These are phyloP conservation scores for Bothriochloa decipiens DNA, from an alignment of 176 grass and related monocot genomes.

Conservation along the genomic window DNA sequence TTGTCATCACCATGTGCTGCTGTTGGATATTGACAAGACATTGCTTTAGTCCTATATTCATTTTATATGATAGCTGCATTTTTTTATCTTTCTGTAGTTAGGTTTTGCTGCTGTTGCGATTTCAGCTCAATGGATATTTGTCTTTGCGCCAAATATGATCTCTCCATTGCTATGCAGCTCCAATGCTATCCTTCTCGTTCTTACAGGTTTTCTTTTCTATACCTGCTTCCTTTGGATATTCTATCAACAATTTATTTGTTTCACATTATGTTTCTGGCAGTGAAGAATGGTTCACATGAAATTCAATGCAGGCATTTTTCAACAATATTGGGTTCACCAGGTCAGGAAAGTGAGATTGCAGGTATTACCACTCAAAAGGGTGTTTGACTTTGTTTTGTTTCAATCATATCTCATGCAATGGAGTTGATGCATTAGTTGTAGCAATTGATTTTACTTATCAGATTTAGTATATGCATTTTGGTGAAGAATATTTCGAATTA, in stretches of 20 bases:
- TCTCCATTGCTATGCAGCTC: slow-evolving; percentile 84
- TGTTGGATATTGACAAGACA: neutral
- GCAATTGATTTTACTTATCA: neutral
- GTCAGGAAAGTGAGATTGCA: slow-evolving; percentile 98
- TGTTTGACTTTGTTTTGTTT: slow-evolving; percentile 22
- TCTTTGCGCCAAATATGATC: slow-evolving; percentile 66
- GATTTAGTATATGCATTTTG: neutral
- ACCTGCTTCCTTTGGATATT: slow-evolving; percentile 9
- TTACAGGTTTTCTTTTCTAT: slow-evolving; percentile 71
- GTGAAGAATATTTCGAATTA: slow-evolving; percentile 29
- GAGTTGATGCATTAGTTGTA: neutral
- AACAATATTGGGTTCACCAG: slow-evolving; percentile 98
- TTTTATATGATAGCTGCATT: slow-evolving; percentile 10
- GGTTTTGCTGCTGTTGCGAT: slow-evolving; percentile 74
- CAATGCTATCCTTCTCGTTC: slow-evolving; percentile 74
- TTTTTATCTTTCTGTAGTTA: slow-evolving; percentile 64
- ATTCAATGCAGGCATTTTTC: slow-evolving; percentile 78
- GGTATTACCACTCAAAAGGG: slow-evolving; percentile 47
- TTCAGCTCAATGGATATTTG: slow-evolving; percentile 93
- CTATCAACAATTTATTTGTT: slow-evolving; percentile 21
- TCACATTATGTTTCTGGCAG: neutral
- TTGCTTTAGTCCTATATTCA: neutral
- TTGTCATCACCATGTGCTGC: neutral
- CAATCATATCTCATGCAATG: slow-evolving; percentile 3
- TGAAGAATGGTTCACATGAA: slow-evolving; percentile 33